A percentile compares a stretch with the other conserved stretches of the same genome.
Evolutionary conservation across 371 early-diverging fungal genomes (phyloP).

Genomic region (Mucor saturninus): DNA sequence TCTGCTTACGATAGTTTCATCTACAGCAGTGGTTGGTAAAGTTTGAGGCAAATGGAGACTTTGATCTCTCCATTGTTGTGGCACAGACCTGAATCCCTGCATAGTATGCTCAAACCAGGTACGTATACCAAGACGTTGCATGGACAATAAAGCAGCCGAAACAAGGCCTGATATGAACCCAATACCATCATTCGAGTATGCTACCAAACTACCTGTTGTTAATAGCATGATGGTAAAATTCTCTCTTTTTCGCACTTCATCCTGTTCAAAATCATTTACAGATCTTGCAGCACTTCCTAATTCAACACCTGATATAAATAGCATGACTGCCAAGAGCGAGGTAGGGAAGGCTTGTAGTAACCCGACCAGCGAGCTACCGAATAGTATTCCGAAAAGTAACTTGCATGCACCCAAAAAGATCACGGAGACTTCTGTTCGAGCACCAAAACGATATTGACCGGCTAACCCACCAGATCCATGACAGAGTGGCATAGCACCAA

Average conservation of each 20-base stretch:
- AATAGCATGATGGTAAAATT: slow-evolving; percentile 72
- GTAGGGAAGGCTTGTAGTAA: slow-evolving; percentile 74
- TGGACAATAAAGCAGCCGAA: slow-evolving; percentile 47
- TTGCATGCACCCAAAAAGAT: slow-evolving; percentile 79
- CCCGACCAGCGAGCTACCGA: slow-evolving; percentile 80
- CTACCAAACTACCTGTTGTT: slow-evolving; percentile 72
- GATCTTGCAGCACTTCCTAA: slow-evolving; percentile 62
- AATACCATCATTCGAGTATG: slow-evolving; percentile 83
- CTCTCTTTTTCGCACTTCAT: slow-evolving; percentile 51
- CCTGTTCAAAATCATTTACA: slow-evolving; percentile 49
- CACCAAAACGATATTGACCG: slow-evolving; percentile 93
- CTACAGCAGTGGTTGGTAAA: neutral
- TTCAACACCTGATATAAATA: slow-evolving; percentile 83
- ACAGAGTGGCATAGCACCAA: slow-evolving; percentile 85
- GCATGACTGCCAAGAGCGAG: slow-evolving; percentile 84
- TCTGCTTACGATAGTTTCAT: neutral
- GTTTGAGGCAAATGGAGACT: neutral
- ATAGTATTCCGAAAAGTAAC: slow-evolving; percentile 75
- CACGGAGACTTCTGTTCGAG: slow-evolving; percentile 82
- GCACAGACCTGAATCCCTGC: slow-evolving; percentile 9
- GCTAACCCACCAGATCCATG: slow-evolving; percentile 91
- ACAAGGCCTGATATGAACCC: slow-evolving; percentile 76
- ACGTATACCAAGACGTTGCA: slow-evolving; percentile 44
- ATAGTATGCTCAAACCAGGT: slow-evolving; percentile 20
- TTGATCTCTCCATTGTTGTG: slow-evolving; percentile 16